These are phyloP conservation scores for Pycnococcus provasolii DNA, from an alignment of 139 green algal species.

Conservation along the genomic window DNA sequence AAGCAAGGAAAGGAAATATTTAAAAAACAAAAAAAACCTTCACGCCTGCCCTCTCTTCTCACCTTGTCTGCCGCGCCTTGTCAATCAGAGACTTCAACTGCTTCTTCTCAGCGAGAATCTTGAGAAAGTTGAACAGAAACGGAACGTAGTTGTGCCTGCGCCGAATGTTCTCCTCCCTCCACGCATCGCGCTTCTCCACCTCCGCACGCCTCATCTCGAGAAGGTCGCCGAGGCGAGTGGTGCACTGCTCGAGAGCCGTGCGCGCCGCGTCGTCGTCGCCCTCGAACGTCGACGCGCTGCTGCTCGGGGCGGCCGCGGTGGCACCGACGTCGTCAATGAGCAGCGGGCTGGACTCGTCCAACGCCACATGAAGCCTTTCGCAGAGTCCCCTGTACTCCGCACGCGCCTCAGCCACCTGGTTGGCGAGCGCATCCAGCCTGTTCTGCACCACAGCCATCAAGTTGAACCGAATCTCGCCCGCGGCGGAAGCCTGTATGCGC, in stretches of 20 bases:
- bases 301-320: background rate
- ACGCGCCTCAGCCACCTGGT: slow-evolving; percentile 16
- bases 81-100: slow-evolving; percentile 64
- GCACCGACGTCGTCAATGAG: background rate
- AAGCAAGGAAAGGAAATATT: too few relatives aligned
- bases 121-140: slow-evolving; percentile 85
- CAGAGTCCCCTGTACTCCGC: too few relatives aligned
- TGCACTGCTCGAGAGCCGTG: background rate
- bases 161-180: slow-evolving; percentile 83
- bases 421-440: slow-evolving; percentile 27
- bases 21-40: too few relatives aligned
- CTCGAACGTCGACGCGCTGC: too few relatives aligned
- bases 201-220: slow-evolving; percentile 48
- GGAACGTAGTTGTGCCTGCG: slow-evolving; percentile 88
- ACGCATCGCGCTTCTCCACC: slow-evolving; percentile 55
- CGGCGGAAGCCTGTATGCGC: slow-evolving; percentile 76
- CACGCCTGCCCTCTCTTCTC: background rate
- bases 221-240: slow-evolving; percentile 20
- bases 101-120: slow-evolving; percentile 64
- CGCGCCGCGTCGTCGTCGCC: too few relatives aligned
- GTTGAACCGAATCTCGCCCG: slow-evolving; percentile 91
- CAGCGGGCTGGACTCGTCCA: slow-evolving; percentile 5
- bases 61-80: slow-evolving; percentile 26
- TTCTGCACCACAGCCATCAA: slow-evolving; percentile 84
- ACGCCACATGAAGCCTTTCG: background rate